phyloP scores from a whole-genome alignment of 83 land plant species.

The Thuja plicata region DNA sequence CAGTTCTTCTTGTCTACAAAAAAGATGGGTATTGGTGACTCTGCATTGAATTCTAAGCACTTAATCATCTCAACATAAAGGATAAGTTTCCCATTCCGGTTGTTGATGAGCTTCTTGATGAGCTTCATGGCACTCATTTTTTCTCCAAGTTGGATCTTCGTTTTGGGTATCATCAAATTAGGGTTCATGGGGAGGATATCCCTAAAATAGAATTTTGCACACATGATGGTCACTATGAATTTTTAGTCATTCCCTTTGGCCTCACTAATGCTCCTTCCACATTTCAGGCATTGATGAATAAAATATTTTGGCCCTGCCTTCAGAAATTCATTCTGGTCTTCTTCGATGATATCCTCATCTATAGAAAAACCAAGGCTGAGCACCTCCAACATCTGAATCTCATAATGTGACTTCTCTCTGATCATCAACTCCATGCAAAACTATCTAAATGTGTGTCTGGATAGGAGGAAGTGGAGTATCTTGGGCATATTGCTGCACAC shows the following conservation, averaged over 20 bases:
- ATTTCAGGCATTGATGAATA: neutral
- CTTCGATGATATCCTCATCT: no score
- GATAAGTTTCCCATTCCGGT: neutral
- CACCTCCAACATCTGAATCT: no score
- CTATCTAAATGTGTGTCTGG: no score
- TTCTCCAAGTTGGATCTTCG: neutral
- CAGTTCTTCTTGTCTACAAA: neutral
- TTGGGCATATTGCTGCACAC: no score
- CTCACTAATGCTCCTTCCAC: neutral
- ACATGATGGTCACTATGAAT: neutral
- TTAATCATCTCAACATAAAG: neutral
- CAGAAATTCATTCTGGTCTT: no score
- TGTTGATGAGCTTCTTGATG: neutral
- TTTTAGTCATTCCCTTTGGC: neutral
- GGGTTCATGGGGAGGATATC: neutral
- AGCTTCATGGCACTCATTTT: neutral
- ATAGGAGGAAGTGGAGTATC: no score
- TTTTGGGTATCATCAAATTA: neutral
- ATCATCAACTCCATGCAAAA: no score
- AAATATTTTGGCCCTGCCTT: no score
- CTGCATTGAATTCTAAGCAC: neutral
- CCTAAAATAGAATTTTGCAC: neutral
- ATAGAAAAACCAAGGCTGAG: no score
- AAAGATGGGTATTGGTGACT: neutral
- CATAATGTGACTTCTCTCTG: no score